A percentile compares a stretch with the other conserved stretches of the same genome.
These are phyloP conservation scores for Pseudogymnoascus sp. DNA, from an alignment of 2,329 filamentous ascomycete species.

Conservation along the genomic window DNA sequence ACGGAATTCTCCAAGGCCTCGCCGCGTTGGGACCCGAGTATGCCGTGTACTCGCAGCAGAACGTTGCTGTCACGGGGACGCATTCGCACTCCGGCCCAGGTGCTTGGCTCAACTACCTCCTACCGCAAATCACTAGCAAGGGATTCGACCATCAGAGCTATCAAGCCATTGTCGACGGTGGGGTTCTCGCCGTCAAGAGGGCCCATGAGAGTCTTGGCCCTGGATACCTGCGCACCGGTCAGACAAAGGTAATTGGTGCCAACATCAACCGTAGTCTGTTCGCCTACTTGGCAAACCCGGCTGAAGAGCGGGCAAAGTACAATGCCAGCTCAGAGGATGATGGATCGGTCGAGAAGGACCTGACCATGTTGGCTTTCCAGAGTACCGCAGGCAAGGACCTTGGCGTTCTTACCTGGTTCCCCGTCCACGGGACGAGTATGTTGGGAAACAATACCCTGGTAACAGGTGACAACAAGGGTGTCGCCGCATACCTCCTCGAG, in stretches of 20 bases:
- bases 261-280: slow-evolving; percentile 87
- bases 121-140: slow-evolving; percentile 82
- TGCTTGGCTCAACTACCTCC: slow-evolving; percentile 88
- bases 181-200: slow-evolving; percentile 70
- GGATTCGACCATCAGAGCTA: slow-evolving; percentile 87
- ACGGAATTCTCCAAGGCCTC: slow-evolving; percentile 77
- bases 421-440: slow-evolving; percentile 86
- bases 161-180: slow-evolving; percentile 79
- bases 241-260: slow-evolving; percentile 62
- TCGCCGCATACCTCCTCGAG: slow-evolving; percentile 81
- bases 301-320: slow-evolving; percentile 66
- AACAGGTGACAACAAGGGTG: slow-evolving; percentile 94
- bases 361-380: slow-evolving; percentile 75
- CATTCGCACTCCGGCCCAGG: slow-evolving; percentile 90
- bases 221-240: slow-evolving; percentile 65
- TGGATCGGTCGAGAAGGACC: slow-evolving; percentile 60
- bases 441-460: slow-evolving; percentile 87
- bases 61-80: slow-evolving; percentile 84
- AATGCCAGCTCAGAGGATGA: slow-evolving; percentile 44
- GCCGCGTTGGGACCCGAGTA: slow-evolving; percentile 64
- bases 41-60: slow-evolving; percentile 67
- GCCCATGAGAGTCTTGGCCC: slow-evolving; percentile 64
- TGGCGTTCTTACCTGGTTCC: slow-evolving; percentile 83
- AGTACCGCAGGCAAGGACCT: slow-evolving; percentile 68
- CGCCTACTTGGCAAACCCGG: slow-evolving; percentile 81